A percentile compares a stretch with the other conserved stretches of the same genome.
These are phyloP conservation scores for Takakia lepidozioides DNA, from an alignment of 225 moss, liverwort and hornwort species.

Conservation along the genomic window DNA sequence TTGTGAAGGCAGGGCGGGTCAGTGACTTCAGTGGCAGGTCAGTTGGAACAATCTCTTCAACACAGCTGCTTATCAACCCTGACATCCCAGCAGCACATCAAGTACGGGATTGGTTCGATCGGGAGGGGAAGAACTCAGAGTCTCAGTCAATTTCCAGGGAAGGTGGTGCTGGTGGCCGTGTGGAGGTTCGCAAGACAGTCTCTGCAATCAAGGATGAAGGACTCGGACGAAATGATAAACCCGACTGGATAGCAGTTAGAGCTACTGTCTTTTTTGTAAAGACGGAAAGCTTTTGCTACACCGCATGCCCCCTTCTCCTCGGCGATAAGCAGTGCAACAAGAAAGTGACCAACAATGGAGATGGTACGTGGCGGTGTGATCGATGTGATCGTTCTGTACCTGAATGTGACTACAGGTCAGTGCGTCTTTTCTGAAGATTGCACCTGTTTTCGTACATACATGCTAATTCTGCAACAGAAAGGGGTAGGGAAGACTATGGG, in stretches of 20 bases:
- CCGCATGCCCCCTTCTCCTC: conserved; percentile 30
- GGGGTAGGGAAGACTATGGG: too few relatives aligned
- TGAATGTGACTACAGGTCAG: conserved; percentile 24
- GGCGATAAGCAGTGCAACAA: conserved; percentile 37
- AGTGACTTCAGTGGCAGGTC: conserved; percentile 50
- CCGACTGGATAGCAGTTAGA: conserved; percentile 44
- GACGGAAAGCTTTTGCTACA: conserved; percentile 36
- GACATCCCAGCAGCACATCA: conserved; percentile 25
- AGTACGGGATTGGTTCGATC: conserved; percentile 35
- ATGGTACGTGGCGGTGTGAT: conserved; percentile 44
- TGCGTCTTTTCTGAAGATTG: too few relatives aligned
- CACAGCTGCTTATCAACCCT: conserved; percentile 32
- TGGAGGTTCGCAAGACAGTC: conserved; percentile 31
- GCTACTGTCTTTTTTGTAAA: conserved; percentile 48
- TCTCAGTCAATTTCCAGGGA: conserved; percentile 42
- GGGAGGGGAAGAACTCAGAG: conserved; percentile 25
- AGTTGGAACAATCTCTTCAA: conserved; percentile 22
- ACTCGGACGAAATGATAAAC: conserved; percentile 36
- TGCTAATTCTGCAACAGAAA: too few relatives aligned
- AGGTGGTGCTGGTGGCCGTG: conserved; percentile 30
- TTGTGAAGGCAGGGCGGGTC: conserved; percentile 30
- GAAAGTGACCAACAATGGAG: conserved; percentile 48
- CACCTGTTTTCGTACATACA: too few relatives aligned
- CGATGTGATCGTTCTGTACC: conserved; percentile 39
- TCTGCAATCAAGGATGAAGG: conserved; percentile 47